Evolutionary conservation across 257 asterid genomes (phyloP).

Genomic region (Nicotiana benthamiana): DNA sequence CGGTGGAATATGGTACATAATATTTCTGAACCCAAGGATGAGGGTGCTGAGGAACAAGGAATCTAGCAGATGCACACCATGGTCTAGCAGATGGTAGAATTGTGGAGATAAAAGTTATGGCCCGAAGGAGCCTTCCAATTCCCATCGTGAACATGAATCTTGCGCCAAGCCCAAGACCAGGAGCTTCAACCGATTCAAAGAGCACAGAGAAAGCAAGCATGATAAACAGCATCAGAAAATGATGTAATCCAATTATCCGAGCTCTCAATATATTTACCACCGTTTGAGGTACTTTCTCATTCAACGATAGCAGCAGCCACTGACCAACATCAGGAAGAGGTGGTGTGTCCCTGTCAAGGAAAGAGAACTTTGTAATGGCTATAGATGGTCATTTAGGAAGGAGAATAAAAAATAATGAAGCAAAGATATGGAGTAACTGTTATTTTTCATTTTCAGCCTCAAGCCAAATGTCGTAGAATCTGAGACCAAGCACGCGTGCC

Average conservation of each 20-base stretch:
- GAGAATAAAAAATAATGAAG: not conserved
- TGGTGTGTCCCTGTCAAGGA: constrained; percentile 45
- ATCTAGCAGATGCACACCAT: constrained; percentile 92
- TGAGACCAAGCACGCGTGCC: not conserved
- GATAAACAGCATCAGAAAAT: constrained; percentile 84
- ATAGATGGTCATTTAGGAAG: not conserved
- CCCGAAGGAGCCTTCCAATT: constrained; percentile 82
- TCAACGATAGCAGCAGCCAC: constrained; percentile 80
- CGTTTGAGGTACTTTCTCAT: constrained; percentile 64
- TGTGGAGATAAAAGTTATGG: constrained; percentile 79
- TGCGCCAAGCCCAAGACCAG: constrained; percentile 94
- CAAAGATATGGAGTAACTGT: not conserved
- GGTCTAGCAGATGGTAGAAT: constrained; percentile 96
- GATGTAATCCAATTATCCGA: constrained; percentile 87
- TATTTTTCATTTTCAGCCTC: not conserved
- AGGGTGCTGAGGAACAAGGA: constrained; percentile 63
- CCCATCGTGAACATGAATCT: constrained; percentile 98
- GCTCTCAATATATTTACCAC: constrained; percentile 68
- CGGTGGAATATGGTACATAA: constrained; percentile 75
- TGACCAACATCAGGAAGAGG: constrained; percentile 99
- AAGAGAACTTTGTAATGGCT: not conserved
- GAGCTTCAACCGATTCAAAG: constrained; percentile 80
- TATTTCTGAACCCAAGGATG: constrained; percentile 91
- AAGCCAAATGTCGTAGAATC: not conserved
- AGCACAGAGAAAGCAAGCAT: constrained; percentile 95